A percentile compares a stretch with the other conserved stretches of the same genome.
phyloP scores from a whole-genome alignment of 129 eudicot genomes.

The Escallonia rubra region DNA sequence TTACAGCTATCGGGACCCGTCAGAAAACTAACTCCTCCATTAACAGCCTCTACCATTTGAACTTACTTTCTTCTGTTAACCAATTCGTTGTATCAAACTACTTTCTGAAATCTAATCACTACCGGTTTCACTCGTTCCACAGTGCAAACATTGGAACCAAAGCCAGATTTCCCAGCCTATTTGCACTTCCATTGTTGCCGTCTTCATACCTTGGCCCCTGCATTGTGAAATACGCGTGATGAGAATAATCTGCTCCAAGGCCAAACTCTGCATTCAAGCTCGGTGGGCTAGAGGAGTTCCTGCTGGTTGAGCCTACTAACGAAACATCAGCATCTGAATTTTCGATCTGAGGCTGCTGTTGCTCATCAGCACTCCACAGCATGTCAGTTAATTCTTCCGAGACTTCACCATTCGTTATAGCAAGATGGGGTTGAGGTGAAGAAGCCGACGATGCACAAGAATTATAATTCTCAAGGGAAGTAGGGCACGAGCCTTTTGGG shows the following conservation, averaged over 20 bases:
- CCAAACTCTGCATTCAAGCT: conserved; percentile 11
- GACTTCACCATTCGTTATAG: conserved; percentile 36
- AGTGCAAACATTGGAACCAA: conserved; percentile 43
- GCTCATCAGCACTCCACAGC: conserved; percentile 29
- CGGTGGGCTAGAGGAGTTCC: conserved; percentile 7
- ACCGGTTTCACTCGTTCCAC: conserved; percentile 35
- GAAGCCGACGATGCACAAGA: conserved; percentile 34
- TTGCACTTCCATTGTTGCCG: conserved; percentile 2
- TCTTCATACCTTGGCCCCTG: conserved; percentile 27
- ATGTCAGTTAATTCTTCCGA: conserved; percentile 39
- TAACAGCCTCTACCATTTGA: background rate
- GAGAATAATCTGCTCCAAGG: conserved; percentile 15
- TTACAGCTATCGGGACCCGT: no score
- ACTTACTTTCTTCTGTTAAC: background rate
- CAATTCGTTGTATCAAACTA: background rate
- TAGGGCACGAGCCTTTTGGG: conserved; percentile 26
- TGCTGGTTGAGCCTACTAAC: background rate
- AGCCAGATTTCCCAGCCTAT: conserved; percentile 9
- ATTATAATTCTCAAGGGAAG: conserved; percentile 25
- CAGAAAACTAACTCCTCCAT: background rate
- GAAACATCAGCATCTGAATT: background rate
- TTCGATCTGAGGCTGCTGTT: background rate
- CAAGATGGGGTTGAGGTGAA: conserved; percentile 27
- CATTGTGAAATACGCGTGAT: conserved; percentile 13
- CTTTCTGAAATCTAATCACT: no score